Evolutionary conservation across 1,284 basidiomycete species (phyloP).

Genomic region (Ceratobasidium sp.): DNA sequence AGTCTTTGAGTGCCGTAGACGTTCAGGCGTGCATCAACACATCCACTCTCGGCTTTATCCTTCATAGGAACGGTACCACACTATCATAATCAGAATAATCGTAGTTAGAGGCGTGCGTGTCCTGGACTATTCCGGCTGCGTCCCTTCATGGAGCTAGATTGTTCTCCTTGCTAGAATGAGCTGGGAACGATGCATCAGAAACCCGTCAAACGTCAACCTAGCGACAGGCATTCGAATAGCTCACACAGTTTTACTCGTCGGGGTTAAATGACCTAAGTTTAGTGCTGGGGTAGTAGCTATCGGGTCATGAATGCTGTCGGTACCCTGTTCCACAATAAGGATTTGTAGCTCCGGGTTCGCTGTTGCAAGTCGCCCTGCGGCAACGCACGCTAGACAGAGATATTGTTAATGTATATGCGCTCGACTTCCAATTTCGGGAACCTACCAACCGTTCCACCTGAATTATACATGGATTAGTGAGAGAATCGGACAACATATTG

Average conservation of each 20-base stretch:
- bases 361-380: constrained; percentile 34
- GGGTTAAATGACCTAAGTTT: constrained; percentile 15
- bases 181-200: neutral
- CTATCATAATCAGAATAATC: neutral
- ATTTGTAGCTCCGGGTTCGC: constrained; percentile 32
- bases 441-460: too few species aligned
- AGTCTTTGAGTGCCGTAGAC: constrained; percentile 69
- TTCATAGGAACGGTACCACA: constrained; percentile 74
- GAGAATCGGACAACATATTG: too few species aligned
- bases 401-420: too few species aligned
- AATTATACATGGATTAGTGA: too few species aligned
- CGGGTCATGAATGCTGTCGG: constrained; percentile 27
- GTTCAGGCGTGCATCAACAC: constrained; percentile 68
- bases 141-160: constrained; percentile 16
- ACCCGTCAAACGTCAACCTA: neutral
- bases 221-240: neutral
- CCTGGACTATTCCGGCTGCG: too few species aligned
- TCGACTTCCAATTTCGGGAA: too few species aligned
- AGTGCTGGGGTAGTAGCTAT: constrained; percentile 14
- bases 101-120: constrained; percentile 2
- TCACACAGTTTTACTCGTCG: constrained; percentile 29
- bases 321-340: constrained; percentile 27
- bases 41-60: constrained; percentile 64
- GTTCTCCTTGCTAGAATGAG: constrained; percentile 20
- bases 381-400: constrained; percentile 16